Conservation (phyloP, 2,329 filamentous ascomycete species). For the Westerdykella ornata region DNA sequence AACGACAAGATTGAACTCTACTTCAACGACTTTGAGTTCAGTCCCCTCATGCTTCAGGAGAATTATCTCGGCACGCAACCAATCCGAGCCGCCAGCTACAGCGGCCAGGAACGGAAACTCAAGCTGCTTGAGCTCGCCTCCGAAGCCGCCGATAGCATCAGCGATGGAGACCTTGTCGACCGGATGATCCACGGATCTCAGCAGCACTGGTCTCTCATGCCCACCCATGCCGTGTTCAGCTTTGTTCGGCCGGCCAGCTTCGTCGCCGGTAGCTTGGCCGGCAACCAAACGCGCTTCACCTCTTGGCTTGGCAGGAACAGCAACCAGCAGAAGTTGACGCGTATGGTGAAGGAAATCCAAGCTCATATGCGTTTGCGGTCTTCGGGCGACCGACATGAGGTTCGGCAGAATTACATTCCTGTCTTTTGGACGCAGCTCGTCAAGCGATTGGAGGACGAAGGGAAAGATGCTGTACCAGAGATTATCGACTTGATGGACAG, state of each 20-base stretch:
- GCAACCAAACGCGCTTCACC: conserved; percentile 67
- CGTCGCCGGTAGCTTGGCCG: conserved; percentile 66
- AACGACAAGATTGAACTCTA: conserved; percentile 99
- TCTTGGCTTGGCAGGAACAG: conserved; percentile 94
- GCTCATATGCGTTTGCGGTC: conserved; percentile 90
- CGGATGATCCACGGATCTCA: conserved; percentile 97
- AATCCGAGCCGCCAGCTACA: conserved; percentile 55
- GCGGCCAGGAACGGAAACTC: conserved; percentile 62
- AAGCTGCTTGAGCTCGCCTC: conserved; percentile 83
- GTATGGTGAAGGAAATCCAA: conserved; percentile 87
- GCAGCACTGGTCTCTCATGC: conserved; percentile 98
- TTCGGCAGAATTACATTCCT: conserved; percentile 90
- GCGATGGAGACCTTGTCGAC: conserved; percentile 91
- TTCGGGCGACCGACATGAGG: conserved; percentile 85
- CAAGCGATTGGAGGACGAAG: conserved; percentile 65
- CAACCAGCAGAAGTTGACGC: conserved; percentile 64
- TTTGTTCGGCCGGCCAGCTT: conserved; percentile 89
- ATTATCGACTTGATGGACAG: conserved; percentile 96
- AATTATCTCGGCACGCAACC: conserved; percentile 89
- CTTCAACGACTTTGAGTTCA: conserved; percentile 99
- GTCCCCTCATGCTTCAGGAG: conserved; percentile 94
- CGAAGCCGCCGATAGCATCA: conserved; percentile 89
- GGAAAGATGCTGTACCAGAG: conserved; percentile 72
- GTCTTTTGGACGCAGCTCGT: conserved; percentile 77
- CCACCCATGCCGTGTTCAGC: conserved; percentile 89